These are phyloP conservation scores for Neodidymelliopsis sp. DNA, from an alignment of 2,329 filamentous ascomycete species.

Conservation along the genomic window DNA sequence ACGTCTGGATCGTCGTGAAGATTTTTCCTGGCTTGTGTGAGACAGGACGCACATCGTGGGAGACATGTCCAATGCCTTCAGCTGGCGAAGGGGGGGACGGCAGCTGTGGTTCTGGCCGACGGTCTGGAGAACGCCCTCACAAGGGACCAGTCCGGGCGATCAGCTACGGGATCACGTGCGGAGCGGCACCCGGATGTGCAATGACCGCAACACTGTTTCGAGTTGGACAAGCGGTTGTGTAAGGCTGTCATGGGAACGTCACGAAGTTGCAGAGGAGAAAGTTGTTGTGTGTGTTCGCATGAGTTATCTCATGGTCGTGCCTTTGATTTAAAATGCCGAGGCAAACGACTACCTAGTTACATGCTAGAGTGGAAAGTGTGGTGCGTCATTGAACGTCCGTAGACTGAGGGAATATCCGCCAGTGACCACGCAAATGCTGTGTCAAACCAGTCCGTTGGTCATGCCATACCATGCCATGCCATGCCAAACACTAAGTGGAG, in stretches of 20 bases:
- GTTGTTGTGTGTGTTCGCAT: constrained; percentile 22
- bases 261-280: constrained; percentile 1
- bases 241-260: constrained; percentile 23
- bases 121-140: constrained; percentile 1
- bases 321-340: constrained; percentile 28
- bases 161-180: constrained; percentile 10
- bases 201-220: neutral
- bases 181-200: constrained; percentile 3
- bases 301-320: constrained; percentile 27
- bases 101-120: constrained; percentile 10
- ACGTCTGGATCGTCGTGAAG: constrained; percentile 32
- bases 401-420: constrained; percentile 34
- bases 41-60: constrained; percentile 15
- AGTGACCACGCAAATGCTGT: constrained; percentile 19
- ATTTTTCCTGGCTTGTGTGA: constrained; percentile 30
- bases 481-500: constrained; percentile 29
- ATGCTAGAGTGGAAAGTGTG: constrained; percentile 28
- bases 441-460: constrained; percentile 15
- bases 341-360: constrained; percentile 29
- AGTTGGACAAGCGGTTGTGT: constrained; percentile 21
- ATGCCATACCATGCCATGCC: constrained; percentile 13
- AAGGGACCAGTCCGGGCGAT: neutral
- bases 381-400: constrained; percentile 25
- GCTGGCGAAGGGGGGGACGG: constrained; percentile 4
- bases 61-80: constrained; percentile 8